These are phyloP conservation scores for Fusarium setosum DNA, from an alignment of 2,329 filamentous ascomycete species.

Conservation along the genomic window DNA sequence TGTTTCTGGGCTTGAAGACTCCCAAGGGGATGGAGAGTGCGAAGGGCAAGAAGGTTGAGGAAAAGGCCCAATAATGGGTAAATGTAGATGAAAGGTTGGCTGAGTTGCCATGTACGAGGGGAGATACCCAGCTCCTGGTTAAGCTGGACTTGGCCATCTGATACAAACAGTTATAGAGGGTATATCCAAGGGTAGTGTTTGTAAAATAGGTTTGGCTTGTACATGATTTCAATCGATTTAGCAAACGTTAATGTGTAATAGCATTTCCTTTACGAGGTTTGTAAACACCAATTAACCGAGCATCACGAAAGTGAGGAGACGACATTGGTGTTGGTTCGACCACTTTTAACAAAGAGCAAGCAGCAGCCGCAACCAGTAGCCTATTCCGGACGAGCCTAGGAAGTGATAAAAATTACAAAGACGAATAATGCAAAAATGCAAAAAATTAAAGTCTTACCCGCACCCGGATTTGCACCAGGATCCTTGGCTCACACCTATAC, in stretches of 20 bases:
- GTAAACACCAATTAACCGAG: too few relatives aligned
- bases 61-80: constrained; percentile 27
- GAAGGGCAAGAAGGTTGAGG: constrained; percentile 32
- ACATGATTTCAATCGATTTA: not conserved
- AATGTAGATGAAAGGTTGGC: not conserved
- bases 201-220: not conserved
- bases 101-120: not conserved
- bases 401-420: not conserved
- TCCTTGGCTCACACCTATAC: constrained; percentile 49
- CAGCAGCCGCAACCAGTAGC: too few relatives aligned
- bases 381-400: too few relatives aligned
- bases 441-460: constrained; percentile 37
- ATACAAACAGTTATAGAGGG: not conserved
- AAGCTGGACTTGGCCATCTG: constrained; percentile 32
- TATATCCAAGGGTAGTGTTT: not conserved
- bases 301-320: too few relatives aligned
- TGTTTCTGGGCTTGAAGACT: constrained; percentile 77
- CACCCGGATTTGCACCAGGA: constrained; percentile 52
- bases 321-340: not conserved
- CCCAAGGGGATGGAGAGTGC: constrained; percentile 54
- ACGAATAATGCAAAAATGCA: constrained; percentile 5
- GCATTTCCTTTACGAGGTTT: too few relatives aligned
- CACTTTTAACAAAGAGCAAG: not conserved
- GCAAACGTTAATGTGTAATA: too few relatives aligned
- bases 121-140: constrained; percentile 4